These are phyloP conservation scores for Xylaria sp. DNA, from an alignment of 2,329 filamentous ascomycete species.

Conservation along the genomic window DNA sequence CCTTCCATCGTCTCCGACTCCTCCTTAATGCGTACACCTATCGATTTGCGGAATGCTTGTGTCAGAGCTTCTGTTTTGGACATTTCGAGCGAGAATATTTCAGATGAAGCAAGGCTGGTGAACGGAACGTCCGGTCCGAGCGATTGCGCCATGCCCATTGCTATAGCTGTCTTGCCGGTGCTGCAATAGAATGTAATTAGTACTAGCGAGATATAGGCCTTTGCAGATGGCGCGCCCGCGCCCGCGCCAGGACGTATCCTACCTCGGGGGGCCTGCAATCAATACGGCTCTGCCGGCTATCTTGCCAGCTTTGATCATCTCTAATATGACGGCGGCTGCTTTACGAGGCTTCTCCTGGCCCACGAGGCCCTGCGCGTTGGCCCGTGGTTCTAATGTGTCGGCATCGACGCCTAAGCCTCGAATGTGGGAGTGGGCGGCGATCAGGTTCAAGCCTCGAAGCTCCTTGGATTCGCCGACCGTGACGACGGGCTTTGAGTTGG, in stretches of 20 bases:
- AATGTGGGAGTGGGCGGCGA: conserved; percentile 98
- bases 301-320: conserved; percentile 99
- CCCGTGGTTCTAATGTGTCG: conserved; percentile 87
- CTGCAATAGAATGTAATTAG: conserved; percentile 57
- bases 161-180: conserved; percentile 98
- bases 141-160: conserved; percentile 98
- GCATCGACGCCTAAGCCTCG: conserved; percentile 92
- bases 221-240: too few species aligned
- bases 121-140: conserved; percentile 95
- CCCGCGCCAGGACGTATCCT: conserved; percentile 40
- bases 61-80: conserved; percentile 98
- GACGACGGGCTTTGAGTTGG: conserved; percentile 62
- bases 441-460: conserved; percentile 94
- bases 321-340: conserved; percentile 92
- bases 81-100: conserved; percentile 99
- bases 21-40: conserved; percentile 97
- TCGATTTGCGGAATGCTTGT: conserved; percentile 98
- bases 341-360: conserved; percentile 97
- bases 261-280: conserved; percentile 92
- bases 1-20: conserved; percentile 99
- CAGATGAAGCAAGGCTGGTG: conserved; percentile 92
- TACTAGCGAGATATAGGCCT: conserved; percentile 19
- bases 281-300: conserved; percentile 95
- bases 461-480: conserved; percentile 96
- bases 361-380: conserved; percentile 89